phyloP scores from a whole-genome alignment of 768 basidiomycete genomes.

The Termitomyces titanicus region DNA sequence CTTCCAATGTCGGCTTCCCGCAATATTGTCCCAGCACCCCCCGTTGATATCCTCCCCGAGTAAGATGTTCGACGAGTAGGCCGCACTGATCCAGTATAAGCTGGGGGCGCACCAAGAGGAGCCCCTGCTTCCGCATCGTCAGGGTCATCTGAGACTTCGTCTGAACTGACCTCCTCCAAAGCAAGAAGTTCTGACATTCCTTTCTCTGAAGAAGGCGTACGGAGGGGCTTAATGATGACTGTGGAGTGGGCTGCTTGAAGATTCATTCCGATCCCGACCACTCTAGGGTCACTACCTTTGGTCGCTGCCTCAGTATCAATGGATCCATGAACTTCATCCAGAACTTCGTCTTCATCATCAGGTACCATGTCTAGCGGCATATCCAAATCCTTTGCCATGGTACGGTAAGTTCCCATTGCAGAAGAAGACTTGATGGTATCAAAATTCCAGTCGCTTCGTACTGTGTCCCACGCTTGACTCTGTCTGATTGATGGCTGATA shows the following conservation, averaged over 20 bases:
- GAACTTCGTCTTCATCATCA: constrained; percentile 53
- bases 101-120: constrained; percentile 62
- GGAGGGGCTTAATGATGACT: constrained; percentile 56
- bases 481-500: constrained; percentile 57
- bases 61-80: constrained; percentile 71
- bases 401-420: constrained; percentile 76
- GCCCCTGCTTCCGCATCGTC: constrained; percentile 20
- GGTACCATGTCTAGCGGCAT: constrained; percentile 54
- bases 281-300: constrained; percentile 56
- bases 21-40: constrained; percentile 69
- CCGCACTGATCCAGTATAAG: constrained; percentile 67
- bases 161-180: constrained; percentile 24
- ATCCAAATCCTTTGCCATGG: constrained; percentile 61
- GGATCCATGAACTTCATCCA: constrained; percentile 40
- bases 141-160: constrained; percentile 41
- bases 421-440: constrained; percentile 75
- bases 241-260: constrained; percentile 64
- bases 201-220: constrained; percentile 32
- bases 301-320: constrained; percentile 62
- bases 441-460: constrained; percentile 95
- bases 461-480: constrained; percentile 71
- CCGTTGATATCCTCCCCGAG: constrained; percentile 62
- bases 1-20: constrained; percentile 82
- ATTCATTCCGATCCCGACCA: constrained; percentile 45
- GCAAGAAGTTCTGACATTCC: constrained; percentile 37